Evolutionary conservation across 2,329 filamentous ascomycete genomes (phyloP).

Genomic region (Fusarium palustre): DNA sequence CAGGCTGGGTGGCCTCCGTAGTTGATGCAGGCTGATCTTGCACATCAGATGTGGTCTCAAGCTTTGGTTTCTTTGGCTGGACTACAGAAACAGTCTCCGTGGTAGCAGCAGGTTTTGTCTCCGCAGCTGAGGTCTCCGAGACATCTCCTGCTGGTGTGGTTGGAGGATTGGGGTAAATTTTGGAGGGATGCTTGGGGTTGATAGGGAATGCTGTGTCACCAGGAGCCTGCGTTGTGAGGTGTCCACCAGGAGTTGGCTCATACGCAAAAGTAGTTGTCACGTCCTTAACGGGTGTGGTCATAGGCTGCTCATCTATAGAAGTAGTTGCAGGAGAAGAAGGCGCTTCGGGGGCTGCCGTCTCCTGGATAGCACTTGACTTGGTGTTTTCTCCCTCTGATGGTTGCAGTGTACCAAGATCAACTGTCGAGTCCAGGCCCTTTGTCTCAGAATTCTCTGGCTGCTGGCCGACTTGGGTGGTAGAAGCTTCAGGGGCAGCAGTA

Average conservation of each 20-base stretch:
- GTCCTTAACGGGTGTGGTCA: conserved; percentile 3
- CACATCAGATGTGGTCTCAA: conserved; percentile 15
- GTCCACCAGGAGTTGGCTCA: conserved; percentile 20
- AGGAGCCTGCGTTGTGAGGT: conserved; percentile 18
- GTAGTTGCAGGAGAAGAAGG: conserved; percentile 17
- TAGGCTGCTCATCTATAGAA: conserved; percentile 3
- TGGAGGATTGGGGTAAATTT: conserved; percentile 9
- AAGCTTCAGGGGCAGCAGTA: conserved; percentile 1
- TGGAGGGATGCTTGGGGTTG: conserved; percentile 19
- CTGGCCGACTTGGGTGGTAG: conserved; percentile 20
- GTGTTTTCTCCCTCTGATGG: conserved; percentile 25
- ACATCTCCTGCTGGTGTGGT: neutral
- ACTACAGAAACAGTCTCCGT: conserved; percentile 35
- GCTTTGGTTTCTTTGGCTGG: conserved; percentile 27
- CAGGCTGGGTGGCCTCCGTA: conserved; percentile 29
- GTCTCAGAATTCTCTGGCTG: conserved; percentile 21
- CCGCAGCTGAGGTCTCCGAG: conserved; percentile 8
- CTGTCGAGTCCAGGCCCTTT: conserved; percentile 29
- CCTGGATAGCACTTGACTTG: conserved; percentile 17
- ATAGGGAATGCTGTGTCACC: conserved; percentile 13
- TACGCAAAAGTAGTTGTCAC: conserved; percentile 15
- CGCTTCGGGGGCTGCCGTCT: conserved; percentile 20
- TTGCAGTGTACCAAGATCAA: conserved; percentile 43
- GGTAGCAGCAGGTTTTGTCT: conserved; percentile 17
- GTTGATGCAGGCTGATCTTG: conserved; percentile 22